Percentiles rank a stretch among this genome's conserved stretches.
Evolutionary conservation across 192 early-diverging fungal species (phyloP).

Genomic region (Coemansia asiatica): DNA sequence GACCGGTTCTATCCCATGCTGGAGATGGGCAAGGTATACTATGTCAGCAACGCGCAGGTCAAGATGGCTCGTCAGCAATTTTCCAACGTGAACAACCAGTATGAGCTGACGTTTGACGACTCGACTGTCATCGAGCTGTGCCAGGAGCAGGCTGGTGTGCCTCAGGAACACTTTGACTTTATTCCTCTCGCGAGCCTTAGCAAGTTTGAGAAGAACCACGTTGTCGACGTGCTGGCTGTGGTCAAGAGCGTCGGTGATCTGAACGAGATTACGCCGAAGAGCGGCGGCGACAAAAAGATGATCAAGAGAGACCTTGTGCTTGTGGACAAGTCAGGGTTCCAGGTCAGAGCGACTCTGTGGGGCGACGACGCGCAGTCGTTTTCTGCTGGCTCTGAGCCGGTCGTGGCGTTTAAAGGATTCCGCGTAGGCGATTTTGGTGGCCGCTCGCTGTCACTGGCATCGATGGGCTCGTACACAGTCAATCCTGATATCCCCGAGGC

Average conservation of each 20-base stretch:
- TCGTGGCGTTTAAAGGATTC: slow-evolving; percentile 84
- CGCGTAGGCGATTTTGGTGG: slow-evolving; percentile 88
- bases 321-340: slow-evolving; percentile 71
- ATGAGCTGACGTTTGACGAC: slow-evolving; percentile 84
- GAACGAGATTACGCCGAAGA: slow-evolving; percentile 62
- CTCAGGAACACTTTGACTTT: slow-evolving; percentile 63
- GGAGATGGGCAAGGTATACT: slow-evolving; percentile 80
- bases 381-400: slow-evolving; percentile 47
- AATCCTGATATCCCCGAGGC: slow-evolving; percentile 82
- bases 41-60: slow-evolving; percentile 77
- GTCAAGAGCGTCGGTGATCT: slow-evolving; percentile 63
- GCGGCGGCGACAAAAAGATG: slow-evolving; percentile 41
- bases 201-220: slow-evolving; percentile 68
- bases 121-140: slow-evolving; percentile 65
- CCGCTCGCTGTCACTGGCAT: slow-evolving; percentile 58
- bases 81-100: slow-evolving; percentile 82
- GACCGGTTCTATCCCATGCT: slow-evolving; percentile 75
- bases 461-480: slow-evolving; percentile 48
- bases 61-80: slow-evolving; percentile 84
- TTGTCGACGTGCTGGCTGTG: slow-evolving; percentile 79
- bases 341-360: slow-evolving; percentile 84
- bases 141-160: slow-evolving; percentile 27
- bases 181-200: slow-evolving; percentile 66
- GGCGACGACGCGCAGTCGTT: slow-evolving; percentile 76
- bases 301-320: slow-evolving; percentile 81